Evolutionary conservation across 2,329 filamentous ascomycete genomes (phyloP), one percentile per base, ranked within the genome.

Genomic region (Monilinia fructicola): DNA sequence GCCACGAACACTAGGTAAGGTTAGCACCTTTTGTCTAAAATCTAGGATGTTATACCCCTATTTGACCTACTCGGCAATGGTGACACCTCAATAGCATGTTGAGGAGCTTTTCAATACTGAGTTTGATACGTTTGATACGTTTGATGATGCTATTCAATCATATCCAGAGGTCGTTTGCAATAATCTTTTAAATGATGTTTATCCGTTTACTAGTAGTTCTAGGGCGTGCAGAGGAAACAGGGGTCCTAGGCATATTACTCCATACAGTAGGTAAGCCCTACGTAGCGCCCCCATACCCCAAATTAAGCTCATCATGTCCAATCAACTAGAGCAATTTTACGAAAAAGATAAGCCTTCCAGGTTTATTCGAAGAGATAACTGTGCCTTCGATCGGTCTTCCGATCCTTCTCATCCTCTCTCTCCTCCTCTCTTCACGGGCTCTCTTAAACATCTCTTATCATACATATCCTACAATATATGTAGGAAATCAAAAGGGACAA

Each of bases 301-400:
- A 59, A 52, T 59, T 44, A 52, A 58, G 16, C 40, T 31, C 42
- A 31, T 64, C 61, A 48, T 52, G 44, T 31, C 50, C 23, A 52
- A 64, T 64, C 40, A 48, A 26, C 31, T 55, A 40, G 26, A 54
- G 31, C 44, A 65, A 65, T 65, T 23, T 55, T 35, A 16, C 59
- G 26, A 21, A 14, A 55, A 60, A 60, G 64, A 60, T 60, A 65
- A 65, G 54, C 54, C 31, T 52, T 23, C 11, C n/a, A 23, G 31
- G 31, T 52, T 63, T 21, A 21, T 26, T 65, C 23, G 21, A 21
- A 31, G 44, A 58, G 62, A 65, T 60, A 53, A n/a, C 46, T 65
- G 44, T 65, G 54, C 54, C 64, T 28, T 44, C 56, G 18, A 23
- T 44, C 56, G 18, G 31, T 5, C 42, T 50, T 21, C 26, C 7